Evolutionary conservation across 441 rosid genomes (phyloP).

Genomic region (Croton setiger): DNA sequence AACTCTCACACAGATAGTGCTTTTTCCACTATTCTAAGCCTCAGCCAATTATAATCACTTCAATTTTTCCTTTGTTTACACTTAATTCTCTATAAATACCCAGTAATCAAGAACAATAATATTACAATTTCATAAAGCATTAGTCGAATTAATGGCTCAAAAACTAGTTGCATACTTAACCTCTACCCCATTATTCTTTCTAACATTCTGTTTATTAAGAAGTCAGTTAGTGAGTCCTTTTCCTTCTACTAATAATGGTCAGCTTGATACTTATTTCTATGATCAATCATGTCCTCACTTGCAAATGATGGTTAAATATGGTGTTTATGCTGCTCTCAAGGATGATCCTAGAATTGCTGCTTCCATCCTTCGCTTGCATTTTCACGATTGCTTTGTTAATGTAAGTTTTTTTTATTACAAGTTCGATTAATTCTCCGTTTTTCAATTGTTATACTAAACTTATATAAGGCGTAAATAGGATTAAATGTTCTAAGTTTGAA

Average conservation of each 20-base stretch:
- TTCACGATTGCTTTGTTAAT: slow-evolving; percentile 80
- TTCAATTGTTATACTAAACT: too few relatives aligned
- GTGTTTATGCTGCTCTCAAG: slow-evolving; percentile 54
- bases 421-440: too few relatives aligned
- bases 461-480: too few relatives aligned
- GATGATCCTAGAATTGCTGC: slow-evolving; percentile 76
- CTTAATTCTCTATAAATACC: slow-evolving; percentile 19
- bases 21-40: slow-evolving; percentile 30
- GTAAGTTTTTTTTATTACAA: slow-evolving; percentile 26
- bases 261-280: slow-evolving; percentile 52
- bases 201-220: slow-evolving; percentile 11
- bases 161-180: slow-evolving; percentile 27
- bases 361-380: slow-evolving; percentile 78
- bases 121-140: not conserved
- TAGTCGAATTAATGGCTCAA: slow-evolving; percentile 40
- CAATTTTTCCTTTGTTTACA: slow-evolving; percentile 8
- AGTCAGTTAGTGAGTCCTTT: slow-evolving; percentile 22
- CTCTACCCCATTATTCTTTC: slow-evolving; percentile 15
- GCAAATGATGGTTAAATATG: slow-evolving; percentile 50
- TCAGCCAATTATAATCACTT: slow-evolving; percentile 29
- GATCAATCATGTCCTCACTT: slow-evolving; percentile 63
- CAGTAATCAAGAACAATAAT: not conserved
- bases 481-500: too few relatives aligned
- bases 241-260: slow-evolving; percentile 21
- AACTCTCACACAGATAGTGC: slow-evolving; percentile 35